Percentiles rank a stretch among this genome's conserved stretches.
phyloP scores from a whole-genome alignment of 805 yeast genomes.

The Cyberlindnera samutprakarnensis region DNA sequence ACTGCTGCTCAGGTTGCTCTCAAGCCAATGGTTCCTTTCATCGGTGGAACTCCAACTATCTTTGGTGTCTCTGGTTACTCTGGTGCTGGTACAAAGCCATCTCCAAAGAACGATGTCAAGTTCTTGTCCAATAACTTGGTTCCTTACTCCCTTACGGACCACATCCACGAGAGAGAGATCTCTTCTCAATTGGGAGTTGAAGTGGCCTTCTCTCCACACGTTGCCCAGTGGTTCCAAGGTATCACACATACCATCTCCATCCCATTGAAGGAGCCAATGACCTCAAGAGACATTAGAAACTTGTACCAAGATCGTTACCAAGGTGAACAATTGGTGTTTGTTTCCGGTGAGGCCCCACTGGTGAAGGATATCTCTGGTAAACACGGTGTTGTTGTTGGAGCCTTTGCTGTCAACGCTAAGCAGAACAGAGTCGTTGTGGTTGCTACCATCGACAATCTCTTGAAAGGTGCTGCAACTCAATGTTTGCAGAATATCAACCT shows the following conservation, averaged over 20 bases:
- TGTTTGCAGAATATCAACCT: conserved; percentile 94
- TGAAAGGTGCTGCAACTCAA: conserved; percentile 99
- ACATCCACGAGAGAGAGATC: conserved; percentile 92
- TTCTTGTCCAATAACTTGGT: conserved; percentile 75
- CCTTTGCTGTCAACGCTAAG: conserved; percentile 84
- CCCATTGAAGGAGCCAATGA: conserved; percentile 66
- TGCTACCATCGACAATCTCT: conserved; percentile 90
- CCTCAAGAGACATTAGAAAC: conserved; percentile 77
- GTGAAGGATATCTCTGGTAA: conserved; percentile 89
- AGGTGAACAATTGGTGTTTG: conserved; percentile 77
- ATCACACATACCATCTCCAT: conserved; percentile 87
- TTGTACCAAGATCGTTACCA: conserved; percentile 83
- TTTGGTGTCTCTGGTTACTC: conserved; percentile 98
- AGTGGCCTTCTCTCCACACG: conserved; percentile 94
- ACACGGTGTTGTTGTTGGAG: conserved; percentile 94
- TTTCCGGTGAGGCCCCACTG: conserved; percentile 88
- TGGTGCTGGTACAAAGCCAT: conserved; percentile 99
- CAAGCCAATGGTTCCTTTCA: conserved; percentile 70
- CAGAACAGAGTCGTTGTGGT: conserved; percentile 89
- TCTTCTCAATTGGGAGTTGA: conserved; percentile 68
- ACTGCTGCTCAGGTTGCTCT: conserved; percentile 94
- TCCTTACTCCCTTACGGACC: conserved; percentile 95
- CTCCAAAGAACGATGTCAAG: conserved; percentile 84
- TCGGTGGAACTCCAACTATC: conserved; percentile 68
- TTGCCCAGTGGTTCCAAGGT: conserved; percentile 99